Percentiles rank a stretch among this genome's conserved stretches.
These are phyloP conservation scores for Fusarium xyrophilum DNA, from an alignment of 2,329 filamentous ascomycete species.

Conservation along the genomic window DNA sequence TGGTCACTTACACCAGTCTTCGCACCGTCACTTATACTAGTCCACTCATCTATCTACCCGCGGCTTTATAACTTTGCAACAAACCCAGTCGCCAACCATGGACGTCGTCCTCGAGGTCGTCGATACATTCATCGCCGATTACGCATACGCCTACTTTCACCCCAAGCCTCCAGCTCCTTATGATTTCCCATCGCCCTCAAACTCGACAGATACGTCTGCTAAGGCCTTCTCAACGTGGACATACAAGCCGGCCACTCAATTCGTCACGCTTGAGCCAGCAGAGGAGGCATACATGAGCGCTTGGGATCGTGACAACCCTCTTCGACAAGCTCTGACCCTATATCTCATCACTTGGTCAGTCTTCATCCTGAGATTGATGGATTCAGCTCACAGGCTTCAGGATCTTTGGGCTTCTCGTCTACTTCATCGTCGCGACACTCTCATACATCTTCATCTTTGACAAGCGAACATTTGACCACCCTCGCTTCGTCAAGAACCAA, in stretches of 20 bases:
- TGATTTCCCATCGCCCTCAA: slow-evolving; percentile 58
- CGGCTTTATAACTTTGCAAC: not conserved
- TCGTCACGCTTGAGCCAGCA: slow-evolving; percentile 73
- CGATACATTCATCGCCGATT: slow-evolving; percentile 84
- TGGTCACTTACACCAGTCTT: slow-evolving; percentile 17
- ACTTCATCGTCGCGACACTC: slow-evolving; percentile 82
- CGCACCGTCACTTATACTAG: not conserved
- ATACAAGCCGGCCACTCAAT: slow-evolving; percentile 76
- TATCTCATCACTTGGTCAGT: slow-evolving; percentile 86
- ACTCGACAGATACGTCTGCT: slow-evolving; percentile 58
- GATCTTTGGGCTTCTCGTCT: slow-evolving; percentile 83
- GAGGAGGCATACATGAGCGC: slow-evolving; percentile 80
- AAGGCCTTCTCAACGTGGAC: slow-evolving; percentile 66
- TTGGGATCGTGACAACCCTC: slow-evolving; percentile 78
- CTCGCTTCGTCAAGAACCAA: slow-evolving; percentile 95
- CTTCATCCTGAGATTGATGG: not conserved
- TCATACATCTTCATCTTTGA: slow-evolving; percentile 93
- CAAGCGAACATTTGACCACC: slow-evolving; percentile 85
- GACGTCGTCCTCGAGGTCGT: slow-evolving; percentile 88
- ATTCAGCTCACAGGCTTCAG: slow-evolving; percentile 53
- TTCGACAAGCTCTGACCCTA: slow-evolving; percentile 75
- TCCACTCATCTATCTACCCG: not conserved
- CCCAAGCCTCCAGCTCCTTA: slow-evolving; percentile 65
- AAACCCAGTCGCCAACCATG: slow-evolving; percentile 62
- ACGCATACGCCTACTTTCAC: slow-evolving; percentile 74